Evolutionary conservation across 2,329 filamentous ascomycete genomes (phyloP), one percentile per base, ranked within the genome.

Genomic region (Neospermospora avenae): DNA sequence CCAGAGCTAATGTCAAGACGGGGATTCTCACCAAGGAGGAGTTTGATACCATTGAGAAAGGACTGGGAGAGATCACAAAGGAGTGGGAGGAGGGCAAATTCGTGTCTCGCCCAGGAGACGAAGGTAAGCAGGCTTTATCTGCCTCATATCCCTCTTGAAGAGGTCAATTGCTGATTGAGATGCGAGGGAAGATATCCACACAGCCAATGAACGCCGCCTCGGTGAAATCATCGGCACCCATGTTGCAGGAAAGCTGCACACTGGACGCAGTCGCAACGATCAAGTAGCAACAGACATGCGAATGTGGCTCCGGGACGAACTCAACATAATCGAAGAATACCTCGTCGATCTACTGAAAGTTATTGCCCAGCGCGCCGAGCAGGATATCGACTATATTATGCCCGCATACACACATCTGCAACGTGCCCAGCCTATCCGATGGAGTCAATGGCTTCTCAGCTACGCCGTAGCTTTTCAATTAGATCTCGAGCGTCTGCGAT

Each of bases 271-370:
- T 74, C 84, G 92, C 68, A 96, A 96, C 71, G 92, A 97, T 76
- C 92, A 96, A 77, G 86, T 96, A 59, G 91, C 87, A 51, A 93
- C 88, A 22, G 91, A 96, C 70, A 93, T 96, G 89, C 87, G 91
- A 63, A 79, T 96, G 74, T 97, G 91, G 91, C 77, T 96, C 64
- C 83, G 91, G 45, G 87, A 93, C 65, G 82, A 89, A 77, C 78
- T 96, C 60, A 81, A 81, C 59, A 79, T 80, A 65, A 84, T 96
- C 55, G 90, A 96, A 68, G 74, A 68, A 37, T 84, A 86, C 68
- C 80, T 96, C 4, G 79, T 84, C 45, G 81, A 84, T 57, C 83
- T 96, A 67, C 78, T 96, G 42, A 79, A 84, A 69, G 88, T 92
- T 51, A 84, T 87, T 14, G 81, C 85, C 37, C 77, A 78, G 49